Evolutionary conservation across 306 rosid genomes (phyloP).

Genomic region (Citrullus amarus): DNA sequence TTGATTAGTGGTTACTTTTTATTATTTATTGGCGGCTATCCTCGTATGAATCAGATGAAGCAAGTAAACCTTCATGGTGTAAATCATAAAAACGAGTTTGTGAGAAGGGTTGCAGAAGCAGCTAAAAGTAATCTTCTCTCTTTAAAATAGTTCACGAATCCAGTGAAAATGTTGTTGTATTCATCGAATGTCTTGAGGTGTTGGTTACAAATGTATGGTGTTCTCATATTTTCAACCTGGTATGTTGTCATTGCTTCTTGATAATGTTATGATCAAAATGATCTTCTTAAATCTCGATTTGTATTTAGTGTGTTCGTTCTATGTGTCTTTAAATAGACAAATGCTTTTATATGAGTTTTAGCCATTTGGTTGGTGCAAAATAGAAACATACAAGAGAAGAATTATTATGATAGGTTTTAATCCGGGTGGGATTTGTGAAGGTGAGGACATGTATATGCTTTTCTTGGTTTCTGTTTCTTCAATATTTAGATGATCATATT

Average conservation of each 20-base stretch:
- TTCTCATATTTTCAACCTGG: not conserved
- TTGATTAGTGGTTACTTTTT: not conserved
- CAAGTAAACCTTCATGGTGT: conserved; percentile 51
- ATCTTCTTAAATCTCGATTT: not conserved
- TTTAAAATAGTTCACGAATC: conserved; percentile 7
- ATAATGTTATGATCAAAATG: not conserved
- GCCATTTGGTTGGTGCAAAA: not conserved
- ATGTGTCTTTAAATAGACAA: not conserved
- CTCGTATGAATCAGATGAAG: conserved; percentile 38
- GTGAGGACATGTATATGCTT: not conserved
- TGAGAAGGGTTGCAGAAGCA: conserved; percentile 45
- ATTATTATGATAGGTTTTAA: not conserved
- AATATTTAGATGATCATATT: not conserved
- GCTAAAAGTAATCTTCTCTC: conserved; percentile 37
- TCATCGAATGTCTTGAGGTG: not conserved
- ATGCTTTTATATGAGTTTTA: not conserved
- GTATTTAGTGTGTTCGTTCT: not conserved
- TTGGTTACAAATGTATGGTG: not conserved
- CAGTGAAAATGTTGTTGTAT: not conserved
- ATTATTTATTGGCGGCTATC: not conserved
- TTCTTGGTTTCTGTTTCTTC: not conserved
- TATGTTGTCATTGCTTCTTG: not conserved
- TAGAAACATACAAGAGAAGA: not conserved
- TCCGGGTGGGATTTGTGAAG: not conserved
- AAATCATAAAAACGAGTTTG: conserved; percentile 41